Evolutionary conservation across 306 rosid genomes (phyloP).

Genomic region (Rubus idaeus): DNA sequence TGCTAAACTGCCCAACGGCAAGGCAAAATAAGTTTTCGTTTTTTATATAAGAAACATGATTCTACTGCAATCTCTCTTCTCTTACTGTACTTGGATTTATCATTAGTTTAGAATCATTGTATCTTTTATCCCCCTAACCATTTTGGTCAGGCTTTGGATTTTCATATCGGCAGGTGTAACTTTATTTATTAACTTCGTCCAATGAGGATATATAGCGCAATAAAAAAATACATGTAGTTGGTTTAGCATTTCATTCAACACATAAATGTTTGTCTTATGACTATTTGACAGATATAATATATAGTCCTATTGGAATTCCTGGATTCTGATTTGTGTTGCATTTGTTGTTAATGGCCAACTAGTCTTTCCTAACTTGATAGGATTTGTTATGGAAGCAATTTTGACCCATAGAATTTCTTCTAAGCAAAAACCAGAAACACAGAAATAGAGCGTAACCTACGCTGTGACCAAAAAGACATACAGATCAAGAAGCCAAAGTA

Average conservation of each 20-base stretch:
- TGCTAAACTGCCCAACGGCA: slow-evolving; percentile 38
- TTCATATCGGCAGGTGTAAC: slow-evolving; percentile 30
- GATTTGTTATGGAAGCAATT: too few species aligned
- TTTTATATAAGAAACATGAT: background rate
- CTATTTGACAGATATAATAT: background rate
- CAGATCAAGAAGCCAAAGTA: too few species aligned
- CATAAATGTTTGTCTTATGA: background rate
- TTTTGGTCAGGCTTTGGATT: slow-evolving; percentile 13
- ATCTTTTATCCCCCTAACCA: slow-evolving; percentile 13
- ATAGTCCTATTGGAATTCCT: background rate
- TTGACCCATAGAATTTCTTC: too few species aligned
- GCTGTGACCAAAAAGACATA: too few species aligned
- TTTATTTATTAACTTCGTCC: slow-evolving; percentile 19
- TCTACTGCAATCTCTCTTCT: slow-evolving; percentile 1
- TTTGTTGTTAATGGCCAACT: background rate
- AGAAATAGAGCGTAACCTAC: too few species aligned
- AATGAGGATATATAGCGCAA: slow-evolving; percentile 25
- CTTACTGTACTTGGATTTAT: background rate
- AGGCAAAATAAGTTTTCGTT: slow-evolving; percentile 16
- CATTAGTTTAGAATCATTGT: slow-evolving; percentile 11
- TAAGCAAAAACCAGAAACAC: too few species aligned
- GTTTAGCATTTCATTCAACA: background rate
- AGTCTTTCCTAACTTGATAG: too few species aligned
- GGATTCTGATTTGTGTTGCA: background rate
- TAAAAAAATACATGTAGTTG: slow-evolving; percentile 20